Evolutionary conservation across 495 filamentous ascomycete species (phyloP), one percentile per base, ranked within the genome.

Genomic region (Neurospora pannonica): DNA sequence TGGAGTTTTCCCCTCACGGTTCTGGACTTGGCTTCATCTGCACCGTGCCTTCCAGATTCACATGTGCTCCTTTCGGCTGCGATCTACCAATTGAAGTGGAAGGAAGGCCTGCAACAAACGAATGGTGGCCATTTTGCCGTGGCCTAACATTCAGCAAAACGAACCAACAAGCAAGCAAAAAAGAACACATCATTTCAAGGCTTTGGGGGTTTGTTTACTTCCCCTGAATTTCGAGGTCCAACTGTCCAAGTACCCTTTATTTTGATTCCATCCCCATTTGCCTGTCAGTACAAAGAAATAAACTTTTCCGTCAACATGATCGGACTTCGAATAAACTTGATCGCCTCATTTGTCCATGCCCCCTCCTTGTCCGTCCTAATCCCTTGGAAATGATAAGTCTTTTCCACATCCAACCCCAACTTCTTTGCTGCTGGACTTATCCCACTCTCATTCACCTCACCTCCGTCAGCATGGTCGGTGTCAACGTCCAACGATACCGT

Each of bases 261-360:
- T 34, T 62, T 6, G 15, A 62, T 62, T 17, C 13, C 28, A 34
- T 31, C 24, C 2, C 24, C 31, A 19, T 17, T 8, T 7, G 8
- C 42, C 28, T 69, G n/a, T 69, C 34, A 69, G 5, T 72, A 72
- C 40, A 67, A 38, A 3, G 71, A 67, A 2, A 46, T 37, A 39
- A 72, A 72, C 9, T n/a, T 70, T 36, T 72, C 71, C 19, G 71
- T 72, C 43, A 72, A 37, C 43, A 38, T 13, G 13, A 72, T 15
- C 19, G 71, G 71, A n/a, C 42, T 72, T 34, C 24, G 28, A 60
- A 72, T 72, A 37, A 60, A 67, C 43, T 72, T 72, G 43, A 72
- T 46, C 15, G 43, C 54, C 17, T 72, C 71, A 60, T 67, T 72
- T n/a, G 71, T 72, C 71, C 71, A 72, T 38, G 71, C 40, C 4